Conservation (phyloP, 2,329 filamentous ascomycete species). For the Tolypocladium tundrense region DNA sequence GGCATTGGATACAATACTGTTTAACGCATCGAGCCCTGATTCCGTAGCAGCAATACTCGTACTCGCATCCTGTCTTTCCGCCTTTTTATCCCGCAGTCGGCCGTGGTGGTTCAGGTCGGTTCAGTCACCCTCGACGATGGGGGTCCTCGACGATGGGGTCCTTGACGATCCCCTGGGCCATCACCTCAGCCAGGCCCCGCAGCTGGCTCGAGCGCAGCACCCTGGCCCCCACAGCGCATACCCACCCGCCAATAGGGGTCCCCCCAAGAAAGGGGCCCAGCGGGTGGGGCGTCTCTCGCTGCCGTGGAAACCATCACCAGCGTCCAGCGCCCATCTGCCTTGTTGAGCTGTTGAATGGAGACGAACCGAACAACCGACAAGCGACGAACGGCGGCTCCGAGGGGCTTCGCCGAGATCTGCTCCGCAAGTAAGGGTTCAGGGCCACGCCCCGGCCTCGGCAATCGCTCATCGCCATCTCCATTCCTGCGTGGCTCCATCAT, state of each 20-base stretch:
- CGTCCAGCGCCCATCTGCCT: not conserved
- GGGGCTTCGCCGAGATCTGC: not conserved
- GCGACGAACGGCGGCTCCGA: not conserved
- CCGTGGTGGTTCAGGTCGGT: too few species aligned
- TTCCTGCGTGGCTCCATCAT: not conserved
- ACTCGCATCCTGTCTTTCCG: not conserved
- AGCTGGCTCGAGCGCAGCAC: not conserved
- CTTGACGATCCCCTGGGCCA: not conserved
- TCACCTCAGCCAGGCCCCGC: not conserved
- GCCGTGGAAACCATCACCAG: not conserved
- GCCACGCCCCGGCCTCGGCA: not conserved
- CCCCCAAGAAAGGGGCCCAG: not conserved
- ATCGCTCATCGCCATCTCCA: not conserved
- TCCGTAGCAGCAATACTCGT: not conserved
- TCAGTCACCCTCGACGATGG: not conserved
- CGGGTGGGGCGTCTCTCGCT: not conserved
- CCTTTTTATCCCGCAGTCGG: not conserved
- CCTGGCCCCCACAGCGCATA: not conserved
- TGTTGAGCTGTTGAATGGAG: not conserved
- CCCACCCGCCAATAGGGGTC: not conserved
- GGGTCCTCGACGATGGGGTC: not conserved
- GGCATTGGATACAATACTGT: not conserved
- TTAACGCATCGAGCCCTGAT: not conserved
- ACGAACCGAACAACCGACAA: not conserved
- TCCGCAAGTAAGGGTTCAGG: not conserved